phyloP scores from a whole-genome alignment of 495 filamentous ascomycete genomes.

The Penicillium alfredii region DNA sequence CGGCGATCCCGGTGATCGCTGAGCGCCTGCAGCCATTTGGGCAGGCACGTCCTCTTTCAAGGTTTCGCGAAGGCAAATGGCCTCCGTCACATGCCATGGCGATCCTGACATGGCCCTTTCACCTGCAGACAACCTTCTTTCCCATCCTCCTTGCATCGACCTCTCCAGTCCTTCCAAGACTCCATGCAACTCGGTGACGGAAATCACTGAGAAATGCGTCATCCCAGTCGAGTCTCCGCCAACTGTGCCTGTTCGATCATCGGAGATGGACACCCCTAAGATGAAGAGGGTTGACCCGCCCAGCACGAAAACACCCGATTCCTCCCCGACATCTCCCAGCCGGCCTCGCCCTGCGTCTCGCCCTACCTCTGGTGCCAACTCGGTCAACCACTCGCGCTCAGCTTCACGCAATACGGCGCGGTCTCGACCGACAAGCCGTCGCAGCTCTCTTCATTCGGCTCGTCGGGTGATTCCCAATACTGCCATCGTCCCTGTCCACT shows the following conservation, averaged over 20 bases:
- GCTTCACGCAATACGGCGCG: slow-evolving; percentile 28
- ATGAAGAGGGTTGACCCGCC: slow-evolving; percentile 19
- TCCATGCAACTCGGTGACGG: too few relatives aligned
- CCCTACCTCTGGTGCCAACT: slow-evolving; percentile 21
- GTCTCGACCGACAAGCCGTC: slow-evolving; percentile 27
- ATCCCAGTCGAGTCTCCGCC: background rate
- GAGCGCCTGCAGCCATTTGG: too few relatives aligned
- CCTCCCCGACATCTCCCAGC: slow-evolving; percentile 9
- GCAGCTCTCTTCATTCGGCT: slow-evolving; percentile 29
- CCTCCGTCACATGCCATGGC: slow-evolving; percentile 29
- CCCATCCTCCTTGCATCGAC: too few relatives aligned
- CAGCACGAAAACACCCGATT: slow-evolving; percentile 6
- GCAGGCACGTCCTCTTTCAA: too few relatives aligned
- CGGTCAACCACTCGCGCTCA: slow-evolving; percentile 26
- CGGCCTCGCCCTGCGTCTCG: slow-evolving; percentile 21
- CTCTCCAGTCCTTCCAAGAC: too few relatives aligned
- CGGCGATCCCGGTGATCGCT: too few relatives aligned
- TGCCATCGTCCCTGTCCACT: slow-evolving; percentile 25
- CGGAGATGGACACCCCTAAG: slow-evolving; percentile 18
- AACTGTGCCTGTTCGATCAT: slow-evolving; percentile 1
- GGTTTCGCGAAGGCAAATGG: slow-evolving; percentile 14
- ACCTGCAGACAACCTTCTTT: slow-evolving; percentile 1
- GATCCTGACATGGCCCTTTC: slow-evolving; percentile 15
- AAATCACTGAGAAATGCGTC: slow-evolving; percentile 14
- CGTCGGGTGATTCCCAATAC: slow-evolving; percentile 21